Conservation (phyloP, 495 filamentous ascomycete genomes). For the Hypoxylon subgilvum region DNA sequence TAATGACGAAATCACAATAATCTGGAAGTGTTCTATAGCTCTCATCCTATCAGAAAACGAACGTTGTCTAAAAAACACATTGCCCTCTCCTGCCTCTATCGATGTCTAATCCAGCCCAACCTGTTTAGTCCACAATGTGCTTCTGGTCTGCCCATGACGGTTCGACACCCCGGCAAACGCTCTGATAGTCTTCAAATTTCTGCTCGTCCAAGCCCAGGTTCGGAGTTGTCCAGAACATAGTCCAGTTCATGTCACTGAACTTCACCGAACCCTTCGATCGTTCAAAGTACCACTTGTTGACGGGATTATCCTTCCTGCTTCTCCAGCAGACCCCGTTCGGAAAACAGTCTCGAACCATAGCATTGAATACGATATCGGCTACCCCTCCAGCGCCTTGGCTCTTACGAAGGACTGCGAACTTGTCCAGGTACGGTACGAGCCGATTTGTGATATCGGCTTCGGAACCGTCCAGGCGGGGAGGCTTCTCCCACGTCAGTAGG, state of each 20-base stretch:
- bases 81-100: too few species aligned
- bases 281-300: slow-evolving; percentile 97
- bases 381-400: slow-evolving; percentile 91
- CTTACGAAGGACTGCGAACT: slow-evolving; percentile 90
- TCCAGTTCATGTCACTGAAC: slow-evolving; percentile 78
- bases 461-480: slow-evolving; percentile 62
- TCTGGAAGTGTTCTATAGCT: too few species aligned
- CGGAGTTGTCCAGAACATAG: slow-evolving; percentile 96
- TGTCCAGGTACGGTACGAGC: slow-evolving; percentile 93
- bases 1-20: too few species aligned
- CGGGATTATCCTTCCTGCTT: slow-evolving; percentile 78
- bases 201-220: slow-evolving; percentile 56
- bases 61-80: too few species aligned
- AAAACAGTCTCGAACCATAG: slow-evolving; percentile 89
- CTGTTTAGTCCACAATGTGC: slow-evolving; percentile 61
- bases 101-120: neutral
- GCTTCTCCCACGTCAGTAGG: slow-evolving; percentile 91
- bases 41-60: neutral
- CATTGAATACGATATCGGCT: slow-evolving; percentile 93
- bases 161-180: slow-evolving; percentile 76
- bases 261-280: slow-evolving; percentile 82
- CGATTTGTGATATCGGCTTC: slow-evolving; percentile 59
- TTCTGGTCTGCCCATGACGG: slow-evolving; percentile 84
- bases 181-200: slow-evolving; percentile 79
- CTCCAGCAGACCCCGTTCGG: slow-evolving; percentile 82